These are phyloP conservation scores for Gilbertella persicaria DNA, from an alignment of 371 early-diverging fungal genomes.

Conservation along the genomic window DNA sequence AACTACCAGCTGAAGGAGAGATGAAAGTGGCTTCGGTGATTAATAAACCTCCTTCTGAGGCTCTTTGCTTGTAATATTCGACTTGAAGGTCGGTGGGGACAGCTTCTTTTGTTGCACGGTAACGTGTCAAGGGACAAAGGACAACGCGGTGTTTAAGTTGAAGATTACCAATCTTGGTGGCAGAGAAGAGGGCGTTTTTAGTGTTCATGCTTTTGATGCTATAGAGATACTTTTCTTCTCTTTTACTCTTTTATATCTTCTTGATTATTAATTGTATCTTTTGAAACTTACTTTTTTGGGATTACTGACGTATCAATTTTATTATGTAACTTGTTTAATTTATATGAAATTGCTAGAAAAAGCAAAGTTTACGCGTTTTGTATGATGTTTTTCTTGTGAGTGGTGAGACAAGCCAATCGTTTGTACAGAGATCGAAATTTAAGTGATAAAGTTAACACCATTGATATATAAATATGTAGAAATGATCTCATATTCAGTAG, in stretches of 20 bases:
- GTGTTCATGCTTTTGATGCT: neutral
- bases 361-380: too few species aligned
- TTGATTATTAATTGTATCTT: too few species aligned
- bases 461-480: neutral
- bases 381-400: too few species aligned
- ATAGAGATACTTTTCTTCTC: too few species aligned
- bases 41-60: conserved; percentile 53
- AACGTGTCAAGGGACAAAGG: conserved; percentile 53
- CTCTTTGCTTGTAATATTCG: conserved; percentile 59
- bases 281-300: neutral
- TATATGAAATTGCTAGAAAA: too few species aligned
- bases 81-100: conserved; percentile 44
- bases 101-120: conserved; percentile 26
- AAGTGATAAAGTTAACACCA: too few species aligned
- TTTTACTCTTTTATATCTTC: too few species aligned
- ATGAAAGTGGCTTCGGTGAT: conserved; percentile 56
- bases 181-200: conserved; percentile 13
- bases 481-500: neutral
- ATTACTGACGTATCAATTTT: too few species aligned
- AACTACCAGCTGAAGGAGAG: conserved; percentile 32
- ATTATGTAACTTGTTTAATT: too few species aligned
- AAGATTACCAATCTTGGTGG: conserved; percentile 28
- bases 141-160: conserved; percentile 51
- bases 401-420: too few species aligned
- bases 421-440: too few species aligned